These are phyloP conservation scores for Copromyces sp. DNA, from an alignment of 495 filamentous ascomycete genomes.

Conservation along the genomic window DNA sequence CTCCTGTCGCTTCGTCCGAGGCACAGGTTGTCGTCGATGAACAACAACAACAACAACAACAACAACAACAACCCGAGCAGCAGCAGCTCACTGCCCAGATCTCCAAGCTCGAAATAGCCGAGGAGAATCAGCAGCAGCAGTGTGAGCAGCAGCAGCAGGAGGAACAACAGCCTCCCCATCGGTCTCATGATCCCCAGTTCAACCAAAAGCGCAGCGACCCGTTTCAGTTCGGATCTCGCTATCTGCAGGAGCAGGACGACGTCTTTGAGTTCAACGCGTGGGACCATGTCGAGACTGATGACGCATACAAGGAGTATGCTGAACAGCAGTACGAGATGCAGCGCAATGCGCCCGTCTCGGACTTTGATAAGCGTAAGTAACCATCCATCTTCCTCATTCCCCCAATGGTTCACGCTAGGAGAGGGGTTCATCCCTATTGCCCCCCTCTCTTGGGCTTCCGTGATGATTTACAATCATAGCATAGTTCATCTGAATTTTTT, in stretches of 20 bases:
- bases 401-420: background rate
- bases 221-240: conserved; percentile 89
- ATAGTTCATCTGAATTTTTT: conserved; percentile 52
- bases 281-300: conserved; percentile 90
- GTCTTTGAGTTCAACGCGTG: conserved; percentile 96
- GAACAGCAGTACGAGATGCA: conserved; percentile 73
- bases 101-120: conserved; percentile 19
- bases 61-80: conserved; percentile 3
- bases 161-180: conserved; percentile 31
- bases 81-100: conserved; percentile 19
- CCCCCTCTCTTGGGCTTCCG: conserved; percentile 10
- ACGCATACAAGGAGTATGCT: conserved; percentile 71
- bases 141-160: conserved; percentile 5
- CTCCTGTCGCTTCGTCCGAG: conserved; percentile 1
- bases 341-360: conserved; percentile 68
- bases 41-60: background rate
- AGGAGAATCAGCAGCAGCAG: conserved; percentile 6
- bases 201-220: conserved; percentile 79
- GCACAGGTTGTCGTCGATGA: background rate
- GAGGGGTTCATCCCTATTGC: background rate
- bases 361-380: conserved; percentile 68
- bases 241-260: conserved; percentile 69
- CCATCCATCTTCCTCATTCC: background rate
- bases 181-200: conserved; percentile 45
- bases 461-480: conserved; percentile 49